These are phyloP conservation scores for Isatis tinctoria DNA, from an alignment of 345 rosid genomes.

Conservation along the genomic window DNA sequence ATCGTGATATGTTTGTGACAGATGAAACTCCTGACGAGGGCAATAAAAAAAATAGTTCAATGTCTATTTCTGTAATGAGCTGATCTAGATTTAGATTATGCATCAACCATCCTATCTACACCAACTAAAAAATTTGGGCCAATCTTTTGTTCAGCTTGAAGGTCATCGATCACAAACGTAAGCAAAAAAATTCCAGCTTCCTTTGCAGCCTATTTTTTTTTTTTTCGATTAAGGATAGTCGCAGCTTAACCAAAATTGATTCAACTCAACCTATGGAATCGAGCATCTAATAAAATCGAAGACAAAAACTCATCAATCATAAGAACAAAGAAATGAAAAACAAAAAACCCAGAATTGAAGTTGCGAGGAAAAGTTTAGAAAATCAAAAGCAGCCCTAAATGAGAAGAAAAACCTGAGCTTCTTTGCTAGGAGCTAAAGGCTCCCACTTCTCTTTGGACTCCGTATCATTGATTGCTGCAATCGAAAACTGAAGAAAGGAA, in stretches of 20 bases:
- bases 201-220: not conserved
- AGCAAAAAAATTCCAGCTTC: not conserved
- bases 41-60: not conserved
- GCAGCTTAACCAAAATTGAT: not conserved
- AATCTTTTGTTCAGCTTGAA: not conserved
- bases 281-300: not conserved
- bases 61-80: not conserved
- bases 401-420: slow-evolving; percentile 67
- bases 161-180: not conserved
- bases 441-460: slow-evolving; percentile 85
- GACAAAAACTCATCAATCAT: not conserved
- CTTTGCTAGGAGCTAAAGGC: slow-evolving; percentile 96
- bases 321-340: not conserved
- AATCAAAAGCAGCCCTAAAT: not conserved
- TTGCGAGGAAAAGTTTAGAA: not conserved
- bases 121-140: not conserved
- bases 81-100: not conserved
- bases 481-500: slow-evolving; percentile 61
- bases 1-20: slow-evolving; percentile 83
- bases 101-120: not conserved
- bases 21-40: slow-evolving; percentile 75
- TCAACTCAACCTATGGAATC: not conserved
- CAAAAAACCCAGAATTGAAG: not conserved
- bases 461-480: slow-evolving; percentile 92
- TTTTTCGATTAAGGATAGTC: not conserved